Evolutionary conservation across 768 basidiomycete species (phyloP), one percentile per base, ranked within the genome.

Genomic region (Pilatotrama ljubarskyi): DNA sequence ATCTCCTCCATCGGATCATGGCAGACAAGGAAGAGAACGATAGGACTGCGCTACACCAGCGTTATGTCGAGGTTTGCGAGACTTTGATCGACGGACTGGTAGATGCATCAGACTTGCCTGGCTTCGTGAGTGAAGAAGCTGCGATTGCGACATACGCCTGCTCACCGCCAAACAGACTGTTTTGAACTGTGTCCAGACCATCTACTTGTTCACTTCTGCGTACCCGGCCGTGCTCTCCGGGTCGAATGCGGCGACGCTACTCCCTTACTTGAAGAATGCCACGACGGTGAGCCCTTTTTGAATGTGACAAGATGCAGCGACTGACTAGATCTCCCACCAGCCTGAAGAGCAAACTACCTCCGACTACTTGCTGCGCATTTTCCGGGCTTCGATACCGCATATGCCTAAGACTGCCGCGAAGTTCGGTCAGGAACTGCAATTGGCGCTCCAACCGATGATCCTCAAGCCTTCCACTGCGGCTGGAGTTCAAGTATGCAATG

Each of bases 321-420:
- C 13, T 6, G 9, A 24, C 40, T 26, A 36, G 62, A 22, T 42
- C 60, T 43, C 51, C 52, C 17, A 66, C 51, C 14, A 96, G 93
- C 47, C 79, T 3, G 95, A 98, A 55, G 95, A 98, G 62, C 83
- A 93, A 63, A 77, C 82, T 0, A 90, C 89, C 5, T 87, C 88
- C 1, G 95, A 98, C 69, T 91, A 91, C 70, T 74, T 99, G 4
- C 80, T 98, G 40, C 90, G 90, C 63, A 91, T 96, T 41, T 98
- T 97, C 76, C 82, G 91, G 29, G 82, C 82, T 17, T 87, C 87
- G 2, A 87, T 98, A 32, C 92, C 93, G 2, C 82, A 87, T 63
- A 90, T 96, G 88, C 93, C 95, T 0, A 91, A 90, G 75, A 93
- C 93, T 0, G 89, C 93, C 0, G 81, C 83, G 13, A 94, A 90